A percentile compares a stretch with the other conserved stretches of the same genome.
Conservation (phyloP, 768 basidiomycete species). For the Chalciporus piperatus region DNA sequence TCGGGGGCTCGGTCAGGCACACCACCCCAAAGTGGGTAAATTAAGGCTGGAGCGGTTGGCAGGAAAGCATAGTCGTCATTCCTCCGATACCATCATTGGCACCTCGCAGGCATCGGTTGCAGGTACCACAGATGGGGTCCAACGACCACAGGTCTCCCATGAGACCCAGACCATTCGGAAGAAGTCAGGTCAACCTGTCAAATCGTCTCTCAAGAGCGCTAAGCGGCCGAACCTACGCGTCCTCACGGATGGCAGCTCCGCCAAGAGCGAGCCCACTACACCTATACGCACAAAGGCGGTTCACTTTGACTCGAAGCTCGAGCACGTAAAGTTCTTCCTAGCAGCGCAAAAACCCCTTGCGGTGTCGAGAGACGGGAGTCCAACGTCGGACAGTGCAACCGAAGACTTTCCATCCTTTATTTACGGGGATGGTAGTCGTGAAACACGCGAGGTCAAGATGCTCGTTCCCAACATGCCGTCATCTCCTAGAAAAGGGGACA, state of each 20-base stretch:
- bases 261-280: slow-evolving; percentile 78
- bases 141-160: slow-evolving; percentile 7
- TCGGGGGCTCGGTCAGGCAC: slow-evolving; percentile 24
- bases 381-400: slow-evolving; percentile 79
- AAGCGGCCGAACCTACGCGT: slow-evolving; percentile 54
- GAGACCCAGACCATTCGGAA: slow-evolving; percentile 63
- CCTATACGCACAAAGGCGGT: slow-evolving; percentile 81
- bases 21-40: slow-evolving; percentile 19
- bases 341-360: slow-evolving; percentile 94
- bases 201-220: slow-evolving; percentile 81
- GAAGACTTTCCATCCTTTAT: slow-evolving; percentile 76
- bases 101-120: neutral
- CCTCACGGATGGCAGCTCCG: slow-evolving; percentile 44
- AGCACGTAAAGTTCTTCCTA: slow-evolving; percentile 92
- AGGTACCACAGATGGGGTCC: neutral
- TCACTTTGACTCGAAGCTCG: slow-evolving; percentile 88
- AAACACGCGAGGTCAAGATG: slow-evolving; percentile 50
- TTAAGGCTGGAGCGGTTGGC: slow-evolving; percentile 24
- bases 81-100: slow-evolving; percentile 19
- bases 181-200: slow-evolving; percentile 92
- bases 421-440: slow-evolving; percentile 43
- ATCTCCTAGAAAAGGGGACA: slow-evolving; percentile 34
- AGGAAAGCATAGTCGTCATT: slow-evolving; percentile 19
- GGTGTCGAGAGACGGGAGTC: slow-evolving; percentile 87
- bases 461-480: slow-evolving; percentile 66